These are phyloP conservation scores for Arabidopsis lyrata DNA, from an alignment of 441 rosid species.

Conservation along the genomic window DNA sequence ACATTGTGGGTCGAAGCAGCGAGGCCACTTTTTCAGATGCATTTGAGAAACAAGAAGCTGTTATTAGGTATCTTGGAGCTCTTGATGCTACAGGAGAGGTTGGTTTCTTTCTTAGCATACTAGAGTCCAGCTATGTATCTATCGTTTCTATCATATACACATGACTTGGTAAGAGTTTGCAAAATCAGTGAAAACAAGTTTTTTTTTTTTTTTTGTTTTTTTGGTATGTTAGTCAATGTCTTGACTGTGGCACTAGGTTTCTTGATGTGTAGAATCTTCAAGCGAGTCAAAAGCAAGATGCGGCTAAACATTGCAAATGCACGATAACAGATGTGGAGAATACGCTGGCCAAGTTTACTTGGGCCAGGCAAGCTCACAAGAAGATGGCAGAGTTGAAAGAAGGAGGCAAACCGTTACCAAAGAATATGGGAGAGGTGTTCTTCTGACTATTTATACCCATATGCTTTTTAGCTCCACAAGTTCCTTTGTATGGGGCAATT, in stretches of 20 bases:
- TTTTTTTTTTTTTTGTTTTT: not conserved
- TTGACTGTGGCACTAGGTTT: conserved; percentile 62
- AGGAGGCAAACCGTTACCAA: conserved; percentile 89
- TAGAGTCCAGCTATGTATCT: conserved; percentile 8
- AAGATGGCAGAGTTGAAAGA: conserved; percentile 69
- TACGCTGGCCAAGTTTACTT: conserved; percentile 76
- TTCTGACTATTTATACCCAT: not conserved
- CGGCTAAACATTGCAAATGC: conserved; percentile 81
- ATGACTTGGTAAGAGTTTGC: conserved; percentile 4
- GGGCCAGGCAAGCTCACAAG: conserved; percentile 88
- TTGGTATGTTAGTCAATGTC: conserved; percentile 31
- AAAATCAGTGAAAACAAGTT: not conserved
- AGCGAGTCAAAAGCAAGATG: conserved; percentile 80
- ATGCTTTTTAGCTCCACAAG: conserved; percentile 6
- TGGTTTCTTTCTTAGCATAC: conserved; percentile 43
- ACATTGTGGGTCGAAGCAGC: conserved; percentile 88
- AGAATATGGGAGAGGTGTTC: conserved; percentile 80
- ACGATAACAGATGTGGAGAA: conserved; percentile 86
- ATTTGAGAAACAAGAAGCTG: conserved; percentile 84
- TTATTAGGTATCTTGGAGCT: conserved; percentile 74
- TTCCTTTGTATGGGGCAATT: not conserved
- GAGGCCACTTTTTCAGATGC: conserved; percentile 83
- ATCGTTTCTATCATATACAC: not conserved
- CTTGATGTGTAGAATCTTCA: conserved; percentile 77
- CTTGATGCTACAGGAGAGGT: conserved; percentile 88